These are phyloP conservation scores for Cadophora sp. DNA, from an alignment of 2,329 filamentous ascomycete genomes.

Conservation along the genomic window DNA sequence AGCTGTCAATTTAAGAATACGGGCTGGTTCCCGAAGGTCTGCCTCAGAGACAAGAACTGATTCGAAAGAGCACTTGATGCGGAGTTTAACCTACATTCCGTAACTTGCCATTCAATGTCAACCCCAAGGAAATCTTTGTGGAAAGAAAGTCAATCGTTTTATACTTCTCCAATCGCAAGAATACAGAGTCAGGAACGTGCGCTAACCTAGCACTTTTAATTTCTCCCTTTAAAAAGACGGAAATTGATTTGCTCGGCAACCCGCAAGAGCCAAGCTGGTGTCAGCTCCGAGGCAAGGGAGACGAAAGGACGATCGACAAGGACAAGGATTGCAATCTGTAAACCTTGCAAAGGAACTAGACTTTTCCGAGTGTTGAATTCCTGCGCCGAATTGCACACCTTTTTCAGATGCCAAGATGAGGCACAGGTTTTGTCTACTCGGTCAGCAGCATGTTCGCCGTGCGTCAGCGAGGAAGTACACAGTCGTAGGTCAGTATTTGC, in stretches of 20 bases:
- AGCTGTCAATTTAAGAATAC: too few species aligned
- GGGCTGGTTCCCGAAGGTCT: background rate
- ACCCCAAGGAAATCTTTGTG: background rate
- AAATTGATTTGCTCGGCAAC: background rate
- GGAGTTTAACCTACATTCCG: background rate
- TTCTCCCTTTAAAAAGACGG: background rate
- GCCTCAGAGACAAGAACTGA: background rate
- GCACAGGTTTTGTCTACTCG: background rate
- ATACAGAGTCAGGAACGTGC: background rate
- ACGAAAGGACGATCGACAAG: background rate
- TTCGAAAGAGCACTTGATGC: background rate
- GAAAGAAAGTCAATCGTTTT: background rate
- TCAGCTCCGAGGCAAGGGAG: background rate
- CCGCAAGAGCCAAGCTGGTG: background rate
- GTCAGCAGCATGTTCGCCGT: background rate
- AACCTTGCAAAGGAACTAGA: background rate
- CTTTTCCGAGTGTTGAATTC: background rate
- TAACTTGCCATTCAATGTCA: background rate
- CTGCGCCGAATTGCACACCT: background rate
- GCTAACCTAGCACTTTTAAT: background rate
- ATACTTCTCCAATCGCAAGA: background rate
- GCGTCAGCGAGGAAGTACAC: background rate
- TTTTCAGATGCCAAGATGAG: background rate
- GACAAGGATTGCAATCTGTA: background rate
- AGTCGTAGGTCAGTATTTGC: background rate